Base-by-base conservation (phyloP, 2,329 filamentous ascomycete genomes). In the Teratosphaeria nubilosa region DNA sequence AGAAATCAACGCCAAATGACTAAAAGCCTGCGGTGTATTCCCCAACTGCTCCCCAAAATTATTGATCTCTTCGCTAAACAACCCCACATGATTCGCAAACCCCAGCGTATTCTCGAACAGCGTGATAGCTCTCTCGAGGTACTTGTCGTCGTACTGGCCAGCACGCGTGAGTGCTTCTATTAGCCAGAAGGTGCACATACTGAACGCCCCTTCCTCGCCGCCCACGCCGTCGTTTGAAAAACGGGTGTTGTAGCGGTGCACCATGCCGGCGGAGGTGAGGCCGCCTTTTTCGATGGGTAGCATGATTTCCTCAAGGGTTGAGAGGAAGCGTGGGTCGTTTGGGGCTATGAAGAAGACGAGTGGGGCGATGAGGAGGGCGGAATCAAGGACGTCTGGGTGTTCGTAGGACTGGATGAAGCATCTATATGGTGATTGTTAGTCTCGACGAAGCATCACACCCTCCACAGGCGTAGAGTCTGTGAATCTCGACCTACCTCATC, bases 311-410 rank as follows among this genome's bases (percentile, higher is more conserved):
- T 90, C 84, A 60, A 91, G 78, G 0, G 87, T 91, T 64, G 80
- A 84, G 51, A 86, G 74, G 71, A 91, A 91, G 5, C 87, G 80
- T 0, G 87, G 87, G 68, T 91, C 87, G 64, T 88, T 90, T 1
- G 88, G 87, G 4, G 86, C 79, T 59, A 90, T 85, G 75, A 91
- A 91, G 72, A 91, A 91, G 27, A 91, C 87, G 20, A 91, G 78
- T 0, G 88, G 88, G 0, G 87, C 87, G 61, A 90, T 89, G 48
- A 90, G 76, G 54, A 90, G 86, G 1, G 86, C 86, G 0, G 87
- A 87, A 72, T 91, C 88, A 37, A 91, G 76, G 52, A 86, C 78
- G 1, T 85, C 85, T 37, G 78, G 81, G 67, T 80, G 83, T 73
- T 91, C 86, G 68, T 90, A 91, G 73, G 86, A 89, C 72, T 91